Conservation (phyloP, 2,329 filamentous ascomycete species). For the Ascochyta lentis region DNA sequence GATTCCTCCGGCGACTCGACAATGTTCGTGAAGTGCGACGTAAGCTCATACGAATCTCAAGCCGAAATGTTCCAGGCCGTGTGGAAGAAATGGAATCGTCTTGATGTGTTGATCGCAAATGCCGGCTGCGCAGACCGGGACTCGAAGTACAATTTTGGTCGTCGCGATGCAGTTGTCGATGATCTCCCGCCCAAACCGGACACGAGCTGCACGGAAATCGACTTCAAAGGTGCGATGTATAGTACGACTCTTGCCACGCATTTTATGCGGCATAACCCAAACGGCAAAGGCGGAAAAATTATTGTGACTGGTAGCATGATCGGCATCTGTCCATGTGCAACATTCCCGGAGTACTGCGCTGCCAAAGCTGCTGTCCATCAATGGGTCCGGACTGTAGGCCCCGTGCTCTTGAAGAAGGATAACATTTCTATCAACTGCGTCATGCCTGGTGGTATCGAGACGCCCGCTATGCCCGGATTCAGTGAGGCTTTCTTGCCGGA, state of each 20-base stretch:
- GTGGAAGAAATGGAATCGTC: constrained; percentile 53
- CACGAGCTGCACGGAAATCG: constrained; percentile 54
- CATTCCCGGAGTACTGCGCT: constrained; percentile 55
- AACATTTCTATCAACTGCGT: background rate
- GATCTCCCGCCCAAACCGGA: constrained; percentile 54
- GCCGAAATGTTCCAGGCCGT: constrained; percentile 52
- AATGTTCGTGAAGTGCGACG: constrained; percentile 55
- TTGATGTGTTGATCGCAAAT: constrained; percentile 60
- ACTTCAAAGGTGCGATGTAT: constrained; percentile 59
- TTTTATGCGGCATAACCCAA: constrained; percentile 60
- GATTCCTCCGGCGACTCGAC: constrained; percentile 39
- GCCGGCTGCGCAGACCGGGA: constrained; percentile 57
- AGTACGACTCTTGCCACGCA: constrained; percentile 58
- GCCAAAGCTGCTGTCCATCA: background rate
- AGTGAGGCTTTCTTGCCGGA: background rate
- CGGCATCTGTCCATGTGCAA: constrained; percentile 53
- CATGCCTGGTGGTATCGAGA: background rate
- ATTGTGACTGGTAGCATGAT: constrained; percentile 55
- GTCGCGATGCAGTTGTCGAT: constrained; percentile 31
- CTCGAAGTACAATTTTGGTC: constrained; percentile 54
- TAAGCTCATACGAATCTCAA: constrained; percentile 57
- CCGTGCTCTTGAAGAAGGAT: background rate
- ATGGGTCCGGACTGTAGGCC: background rate
- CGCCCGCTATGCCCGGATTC: background rate
- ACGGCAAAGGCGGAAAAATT: constrained; percentile 53